phyloP scores from a whole-genome alignment of 371 early-diverging fungal species.

The Mucor plumbeus region DNA sequence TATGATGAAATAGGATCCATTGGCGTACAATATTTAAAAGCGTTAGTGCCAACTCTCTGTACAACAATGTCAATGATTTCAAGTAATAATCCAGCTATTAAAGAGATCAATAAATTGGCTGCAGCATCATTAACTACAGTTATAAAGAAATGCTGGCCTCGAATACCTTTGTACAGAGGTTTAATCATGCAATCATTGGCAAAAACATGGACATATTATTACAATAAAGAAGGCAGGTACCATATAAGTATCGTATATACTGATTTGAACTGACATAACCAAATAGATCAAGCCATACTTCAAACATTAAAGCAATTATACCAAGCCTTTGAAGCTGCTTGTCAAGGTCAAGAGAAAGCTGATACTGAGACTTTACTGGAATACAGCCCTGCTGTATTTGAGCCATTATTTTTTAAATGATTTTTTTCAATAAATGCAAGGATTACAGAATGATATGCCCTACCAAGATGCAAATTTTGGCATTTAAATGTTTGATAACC shows the following conservation, averaged over 20 bases:
- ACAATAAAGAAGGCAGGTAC: constrained; percentile 10
- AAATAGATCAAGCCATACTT: constrained; percentile 27
- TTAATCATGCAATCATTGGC: constrained; percentile 32
- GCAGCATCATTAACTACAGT: constrained; percentile 22
- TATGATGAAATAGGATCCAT: constrained; percentile 29
- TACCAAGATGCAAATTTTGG: no score
- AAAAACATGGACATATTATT: constrained; percentile 34
- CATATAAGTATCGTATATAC: neutral
- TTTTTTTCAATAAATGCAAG: neutral
- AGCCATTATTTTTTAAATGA: constrained; percentile 18
- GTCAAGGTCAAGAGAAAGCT: constrained; percentile 25
- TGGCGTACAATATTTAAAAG: constrained; percentile 43
- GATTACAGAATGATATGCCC: no score
- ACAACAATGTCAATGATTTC: constrained; percentile 16
- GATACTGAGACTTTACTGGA: constrained; percentile 27
- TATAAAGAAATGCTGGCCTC: constrained; percentile 44
- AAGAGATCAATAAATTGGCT: constrained; percentile 25
- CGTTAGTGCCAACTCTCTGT: constrained; percentile 24
- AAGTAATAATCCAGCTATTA: constrained; percentile 9
- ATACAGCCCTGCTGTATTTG: constrained; percentile 15
- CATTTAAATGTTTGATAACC: no score
- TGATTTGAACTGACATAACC: neutral
- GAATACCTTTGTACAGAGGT: constrained; percentile 31
- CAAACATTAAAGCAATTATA: constrained; percentile 20
- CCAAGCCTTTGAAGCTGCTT: constrained; percentile 27